Conservation (phyloP, 2,329 filamentous ascomycete species). For the Claviceps cyperi region DNA sequence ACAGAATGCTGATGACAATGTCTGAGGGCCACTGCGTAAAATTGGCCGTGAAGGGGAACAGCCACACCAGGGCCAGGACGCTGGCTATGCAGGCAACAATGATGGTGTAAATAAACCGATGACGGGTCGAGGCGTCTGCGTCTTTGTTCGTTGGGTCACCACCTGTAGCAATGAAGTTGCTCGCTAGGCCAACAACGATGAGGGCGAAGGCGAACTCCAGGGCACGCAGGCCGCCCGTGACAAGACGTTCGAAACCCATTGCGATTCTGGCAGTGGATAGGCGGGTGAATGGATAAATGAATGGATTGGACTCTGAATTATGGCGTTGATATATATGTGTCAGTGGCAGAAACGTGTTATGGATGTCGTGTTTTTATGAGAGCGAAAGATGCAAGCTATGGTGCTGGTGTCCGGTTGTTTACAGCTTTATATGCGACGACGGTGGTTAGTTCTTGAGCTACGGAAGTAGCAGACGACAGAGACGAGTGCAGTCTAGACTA, state of each 20-base stretch:
- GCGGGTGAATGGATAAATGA: not conserved
- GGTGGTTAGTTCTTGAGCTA: not conserved
- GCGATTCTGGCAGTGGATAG: not conserved
- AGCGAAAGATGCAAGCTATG: not conserved
- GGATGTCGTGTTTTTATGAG: not conserved
- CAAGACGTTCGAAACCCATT: slow-evolving; percentile 26
- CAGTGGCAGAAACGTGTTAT: not conserved
- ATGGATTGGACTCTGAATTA: not conserved
- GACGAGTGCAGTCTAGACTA: not conserved
- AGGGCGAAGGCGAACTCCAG: slow-evolving; percentile 53
- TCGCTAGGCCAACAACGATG: slow-evolving; percentile 57
- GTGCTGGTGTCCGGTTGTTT: not conserved
- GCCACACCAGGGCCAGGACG: slow-evolving; percentile 54
- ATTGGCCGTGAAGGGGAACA: slow-evolving; percentile 52
- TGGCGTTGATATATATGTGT: not conserved
- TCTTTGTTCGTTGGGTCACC: slow-evolving; percentile 6
- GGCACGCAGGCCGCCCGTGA: slow-evolving; percentile 23
- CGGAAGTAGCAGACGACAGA: not conserved
- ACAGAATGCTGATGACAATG: slow-evolving; percentile 50
- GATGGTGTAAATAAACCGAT: slow-evolving; percentile 61
- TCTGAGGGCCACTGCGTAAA: slow-evolving; percentile 63
- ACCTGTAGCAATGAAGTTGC: slow-evolving; percentile 44
- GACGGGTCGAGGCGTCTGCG: slow-evolving; percentile 36
- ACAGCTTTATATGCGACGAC: not conserved
- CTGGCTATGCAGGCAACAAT: slow-evolving; percentile 56